Evolutionary conservation across 2,329 filamentous ascomycete species (phyloP), one percentile per base, ranked within the genome.

Genomic region (Cercospora janseana): DNA sequence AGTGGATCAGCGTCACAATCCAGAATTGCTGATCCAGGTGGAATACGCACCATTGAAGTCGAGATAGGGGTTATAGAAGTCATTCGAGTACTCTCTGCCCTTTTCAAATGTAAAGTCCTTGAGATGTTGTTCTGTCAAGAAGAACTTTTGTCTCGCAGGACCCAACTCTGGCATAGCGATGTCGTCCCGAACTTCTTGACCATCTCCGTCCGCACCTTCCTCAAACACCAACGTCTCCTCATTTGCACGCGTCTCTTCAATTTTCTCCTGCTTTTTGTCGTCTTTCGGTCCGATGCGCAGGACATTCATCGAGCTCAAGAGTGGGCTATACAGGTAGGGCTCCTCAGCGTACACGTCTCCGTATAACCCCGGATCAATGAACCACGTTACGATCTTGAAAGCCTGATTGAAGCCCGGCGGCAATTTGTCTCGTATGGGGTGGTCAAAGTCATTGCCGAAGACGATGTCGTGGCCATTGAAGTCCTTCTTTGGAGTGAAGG

Each of bases 361-460:
- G 6, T 96, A 89, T 0, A 98, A 73, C 0, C 90, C 88, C 0
- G 92, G 92, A 65, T 98, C 92, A 41, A 97, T 86, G 74, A 84
- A 87, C 86, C 88, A 94, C 61, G 87, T 88, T 21, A 95, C 88
- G 34, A 95, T 85, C 45, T 82, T 84, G 70, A 96, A 82, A 0
- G 90, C 91, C 7, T 88, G 85, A 65, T 82, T 82, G 70, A 95
- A 95, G 0, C 92, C 90, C 0, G 88, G 88, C 0, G 93, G 92
- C 2, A 98, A 75, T 12, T 84, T 81, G 66, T 95, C 86, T 23
- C 89, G 81, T 60, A 98, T 93, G 0, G 93, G 88, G 43, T 87
- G 81, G 64, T 95, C 91, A 66, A 97, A 96, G 74, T 96, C 90
- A 68, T 97, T 97, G 32, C 92, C 93, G 62, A 95, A 95, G 46